Conservation (phyloP, 2,329 filamentous ascomycete species). For the Aureobasidium sp. region DNA sequence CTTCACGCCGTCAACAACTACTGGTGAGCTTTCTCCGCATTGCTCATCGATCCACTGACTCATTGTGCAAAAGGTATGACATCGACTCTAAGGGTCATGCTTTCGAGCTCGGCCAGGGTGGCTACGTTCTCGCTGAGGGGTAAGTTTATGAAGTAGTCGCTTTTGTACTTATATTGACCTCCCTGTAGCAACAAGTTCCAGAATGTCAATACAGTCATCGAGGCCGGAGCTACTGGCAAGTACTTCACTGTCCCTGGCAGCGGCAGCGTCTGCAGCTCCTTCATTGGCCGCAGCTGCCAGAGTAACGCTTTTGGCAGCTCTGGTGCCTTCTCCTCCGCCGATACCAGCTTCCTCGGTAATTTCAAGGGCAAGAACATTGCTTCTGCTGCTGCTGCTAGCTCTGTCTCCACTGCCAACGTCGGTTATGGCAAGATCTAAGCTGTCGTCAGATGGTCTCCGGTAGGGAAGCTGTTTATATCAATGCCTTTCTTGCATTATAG, state of each 20-base stretch:
- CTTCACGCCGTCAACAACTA: conserved; percentile 58
- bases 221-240: conserved; percentile 31
- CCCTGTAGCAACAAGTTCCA: conserved; percentile 8
- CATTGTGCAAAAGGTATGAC: conserved; percentile 24
- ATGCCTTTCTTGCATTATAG: too few species aligned
- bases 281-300: conserved; percentile 46
- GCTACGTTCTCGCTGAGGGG: conserved; percentile 24
- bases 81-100: conserved; percentile 46
- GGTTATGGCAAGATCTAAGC: conserved; percentile 37
- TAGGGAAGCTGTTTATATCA: too few species aligned
- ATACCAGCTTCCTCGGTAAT: conserved; percentile 43
- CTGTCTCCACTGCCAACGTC: conserved; percentile 30
- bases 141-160: not conserved
- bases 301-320: conserved; percentile 34
- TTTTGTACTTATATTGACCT: not conserved
- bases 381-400: conserved; percentile 32
- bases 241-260: conserved; percentile 33
- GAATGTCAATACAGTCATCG: conserved; percentile 33
- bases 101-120: conserved; percentile 43
- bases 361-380: conserved; percentile 51
- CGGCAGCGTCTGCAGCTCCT: conserved; percentile 36
- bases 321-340: conserved; percentile 22
- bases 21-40: conserved; percentile 29
- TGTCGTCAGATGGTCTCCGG: not conserved
- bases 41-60: not conserved